Conservation (phyloP, 371 early-diverging fungal genomes). For the Mortierella sp. region DNA sequence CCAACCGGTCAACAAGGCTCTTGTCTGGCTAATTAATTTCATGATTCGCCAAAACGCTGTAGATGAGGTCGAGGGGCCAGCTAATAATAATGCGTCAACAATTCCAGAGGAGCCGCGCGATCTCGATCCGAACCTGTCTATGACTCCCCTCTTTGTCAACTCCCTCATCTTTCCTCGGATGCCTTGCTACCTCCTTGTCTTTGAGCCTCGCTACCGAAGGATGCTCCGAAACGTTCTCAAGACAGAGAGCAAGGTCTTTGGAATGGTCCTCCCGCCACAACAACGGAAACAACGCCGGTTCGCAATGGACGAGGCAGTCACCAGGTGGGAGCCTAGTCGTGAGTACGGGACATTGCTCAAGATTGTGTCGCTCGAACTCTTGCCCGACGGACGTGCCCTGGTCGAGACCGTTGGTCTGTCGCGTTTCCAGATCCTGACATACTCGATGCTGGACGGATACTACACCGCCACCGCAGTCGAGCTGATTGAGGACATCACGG, state of each 20-base stretch:
- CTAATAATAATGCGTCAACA: neutral
- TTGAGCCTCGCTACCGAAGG: slow-evolving; percentile 74
- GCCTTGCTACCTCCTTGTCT: slow-evolving; percentile 73
- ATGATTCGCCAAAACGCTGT: slow-evolving; percentile 19
- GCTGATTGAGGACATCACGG: slow-evolving; percentile 36
- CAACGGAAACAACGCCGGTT: slow-evolving; percentile 33
- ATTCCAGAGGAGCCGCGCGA: slow-evolving; percentile 15
- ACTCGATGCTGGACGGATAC: slow-evolving; percentile 39
- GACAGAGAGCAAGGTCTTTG: slow-evolving; percentile 65
- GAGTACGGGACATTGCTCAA: slow-evolving; percentile 61
- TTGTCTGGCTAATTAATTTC: slow-evolving; percentile 39
- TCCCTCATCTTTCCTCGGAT: slow-evolving; percentile 73
- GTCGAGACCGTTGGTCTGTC: slow-evolving; percentile 61
- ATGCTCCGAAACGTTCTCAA: slow-evolving; percentile 71
- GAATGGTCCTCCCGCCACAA: slow-evolving; percentile 65
- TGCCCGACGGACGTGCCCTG: slow-evolving; percentile 51
- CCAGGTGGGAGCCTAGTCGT: slow-evolving; percentile 42
- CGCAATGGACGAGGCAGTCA: neutral
- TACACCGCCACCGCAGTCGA: slow-evolving; percentile 46
- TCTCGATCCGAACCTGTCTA: slow-evolving; percentile 48
- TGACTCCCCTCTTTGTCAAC: slow-evolving; percentile 73
- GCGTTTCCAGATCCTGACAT: slow-evolving; percentile 58
- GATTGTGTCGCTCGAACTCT: slow-evolving; percentile 50
- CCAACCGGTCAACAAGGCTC: slow-evolving; percentile 44
- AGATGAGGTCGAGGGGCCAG: neutral